Percentiles rank a stretch among this genome's conserved stretches.
These are phyloP conservation scores for Kitagawia praeruptora DNA, from an alignment of 129 eudicot genomes.

Conservation along the genomic window DNA sequence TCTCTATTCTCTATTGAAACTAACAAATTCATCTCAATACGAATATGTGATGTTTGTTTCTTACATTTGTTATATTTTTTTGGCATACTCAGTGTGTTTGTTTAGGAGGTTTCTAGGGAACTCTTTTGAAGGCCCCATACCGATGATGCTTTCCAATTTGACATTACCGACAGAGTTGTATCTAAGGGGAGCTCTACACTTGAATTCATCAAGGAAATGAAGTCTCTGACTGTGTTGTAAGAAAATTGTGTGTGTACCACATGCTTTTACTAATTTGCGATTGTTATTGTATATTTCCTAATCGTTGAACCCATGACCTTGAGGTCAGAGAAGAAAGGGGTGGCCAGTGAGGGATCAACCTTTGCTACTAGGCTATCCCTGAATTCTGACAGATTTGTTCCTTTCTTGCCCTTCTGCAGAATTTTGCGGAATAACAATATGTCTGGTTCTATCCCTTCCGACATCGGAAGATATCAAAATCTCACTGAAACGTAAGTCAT, in stretches of 20 bases:
- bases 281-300: background rate
- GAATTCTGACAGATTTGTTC: slow-evolving; percentile 1
- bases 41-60: background rate
- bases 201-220: slow-evolving; percentile 48
- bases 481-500: slow-evolving; percentile 51
- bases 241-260: slow-evolving; percentile 15
- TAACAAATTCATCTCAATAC: too few relatives aligned
- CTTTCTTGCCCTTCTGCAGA: slow-evolving; percentile 26
- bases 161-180: slow-evolving; percentile 50
- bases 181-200: slow-evolving; percentile 65
- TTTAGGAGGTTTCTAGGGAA: slow-evolving; percentile 76
- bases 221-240: slow-evolving; percentile 44
- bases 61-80: background rate
- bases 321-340: background rate
- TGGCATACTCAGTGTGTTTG: slow-evolving; percentile 4
- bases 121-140: slow-evolving; percentile 74
- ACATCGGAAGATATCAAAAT: slow-evolving; percentile 40
- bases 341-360: background rate
- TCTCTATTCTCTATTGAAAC: background rate
- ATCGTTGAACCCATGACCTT: background rate
- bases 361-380: background rate
- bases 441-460: slow-evolving; percentile 58
- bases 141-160: slow-evolving; percentile 51
- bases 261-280: background rate
- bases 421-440: slow-evolving; percentile 60